Percentiles rank a stretch among this genome's conserved stretches.
Conservation (phyloP, 1,284 basidiomycete genomes). For the Marasmius oreades region DNA sequence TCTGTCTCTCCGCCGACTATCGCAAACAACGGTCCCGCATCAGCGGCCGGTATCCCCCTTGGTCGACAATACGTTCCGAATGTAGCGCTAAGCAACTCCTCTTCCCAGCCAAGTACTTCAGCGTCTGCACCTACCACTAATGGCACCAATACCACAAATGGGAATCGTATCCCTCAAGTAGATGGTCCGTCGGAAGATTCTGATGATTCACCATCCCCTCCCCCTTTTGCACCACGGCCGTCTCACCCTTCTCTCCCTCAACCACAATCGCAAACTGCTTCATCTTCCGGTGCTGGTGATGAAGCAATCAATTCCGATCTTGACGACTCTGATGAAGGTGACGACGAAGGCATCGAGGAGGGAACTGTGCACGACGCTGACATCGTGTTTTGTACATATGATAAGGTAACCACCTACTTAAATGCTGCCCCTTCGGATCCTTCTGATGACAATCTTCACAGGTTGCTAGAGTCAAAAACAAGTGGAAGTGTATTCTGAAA, state of each 20-base stretch:
- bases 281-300: constrained; percentile 40
- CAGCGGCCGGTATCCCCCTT: constrained; percentile 11
- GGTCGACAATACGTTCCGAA: constrained; percentile 22
- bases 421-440: constrained; percentile 2
- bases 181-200: constrained; percentile 55
- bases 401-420: constrained; percentile 67
- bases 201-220: constrained; percentile 57
- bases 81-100: constrained; percentile 4
- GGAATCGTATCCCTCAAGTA: constrained; percentile 59
- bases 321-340: constrained; percentile 88
- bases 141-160: constrained; percentile 17
- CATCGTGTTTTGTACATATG: constrained; percentile 98
- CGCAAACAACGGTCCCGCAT: not conserved
- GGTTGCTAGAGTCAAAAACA: constrained; percentile 98
- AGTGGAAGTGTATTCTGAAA: constrained; percentile 99
- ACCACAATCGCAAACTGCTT: constrained; percentile 31
- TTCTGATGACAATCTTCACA: constrained; percentile 28
- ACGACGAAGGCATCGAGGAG: constrained; percentile 72
- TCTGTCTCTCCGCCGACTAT: constrained; percentile 37
- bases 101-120: constrained; percentile 10
- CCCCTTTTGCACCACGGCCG: constrained; percentile 61
- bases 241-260: constrained; percentile 59
- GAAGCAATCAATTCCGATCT: constrained; percentile 96
- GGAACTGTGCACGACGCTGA: constrained; percentile 75
- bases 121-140: constrained; percentile 16